Base-by-base conservation (phyloP, 257 asterid genomes). In the Solanum paucissectum region DNA sequence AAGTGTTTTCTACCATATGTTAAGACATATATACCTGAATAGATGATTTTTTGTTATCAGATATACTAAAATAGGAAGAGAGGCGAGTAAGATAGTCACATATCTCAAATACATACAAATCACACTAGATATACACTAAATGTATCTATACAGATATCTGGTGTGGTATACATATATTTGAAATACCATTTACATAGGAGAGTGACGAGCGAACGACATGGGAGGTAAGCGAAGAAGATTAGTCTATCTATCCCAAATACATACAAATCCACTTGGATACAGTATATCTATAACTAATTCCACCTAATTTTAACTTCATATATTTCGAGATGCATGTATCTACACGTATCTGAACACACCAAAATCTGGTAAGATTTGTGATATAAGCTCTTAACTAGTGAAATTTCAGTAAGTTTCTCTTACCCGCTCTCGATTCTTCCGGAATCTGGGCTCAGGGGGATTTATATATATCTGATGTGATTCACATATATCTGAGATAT, bases 1-100 rank as follows among this genome's bases (percentile, higher is more conserved):
- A 20, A 58, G 25, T 20, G 0, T 20, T 20, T 20, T 20, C 0
- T 58, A 58, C 5, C 25, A 20, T 21, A 58, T 20, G 0, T 58
- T 58, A 0, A 58, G 25, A 58, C 0, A 58, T 25, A 58, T 58
- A 20, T 58, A 20, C 12, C 0, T 20, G 2, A 20, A 58, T 58
- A 58, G 0, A 20, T 7, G 11, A 20, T 20, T 58, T 58, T 20
- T 3, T 58, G 2, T 58, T 58, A 58, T 58, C 66, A 0, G 25
- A 58, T 20, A 52, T 7, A 7, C 12, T 20, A 58, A 58, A 58
- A 58, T 20, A 58, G 0, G 25, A 25, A 58, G 66, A 58, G 25
- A 58, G 25, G 12, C 2, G 12, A 58, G 1, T 23, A 58, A 20
- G 5, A 20, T 55, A 55, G 11, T 55, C 64, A 55, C 2, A 20